Base-by-base conservation (phyloP, 495 filamentous ascomycete species). In the Hypoxylon lienhwacheense region DNA sequence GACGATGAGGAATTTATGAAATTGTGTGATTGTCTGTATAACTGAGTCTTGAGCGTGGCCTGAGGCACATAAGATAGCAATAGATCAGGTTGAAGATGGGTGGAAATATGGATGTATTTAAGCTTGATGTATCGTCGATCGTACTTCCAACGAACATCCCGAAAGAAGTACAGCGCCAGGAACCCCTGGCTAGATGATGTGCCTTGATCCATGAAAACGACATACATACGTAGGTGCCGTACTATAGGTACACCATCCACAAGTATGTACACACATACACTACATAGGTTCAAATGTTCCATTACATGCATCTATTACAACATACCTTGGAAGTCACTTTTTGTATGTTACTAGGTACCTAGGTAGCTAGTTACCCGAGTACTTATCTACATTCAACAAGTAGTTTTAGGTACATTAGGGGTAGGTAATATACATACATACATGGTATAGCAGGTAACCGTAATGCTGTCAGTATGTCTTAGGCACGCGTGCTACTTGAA, bases 201-300 rank as follows among this genome's bases (percentile, higher is more conserved):
- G 57, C 57, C 57, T 61, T 51, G 57, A 55, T 52, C 52, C 51
- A 52, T 47, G 37, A 35, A 61, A 52, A 55, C 51, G 46, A 55
- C 57, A 6, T 37, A 37, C 11, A 40, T n/a, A 37, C 21, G 21
- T 37, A 19, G 21, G 24, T 20, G 33, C 17, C 5, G 24, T 26
- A 26, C 5, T n/a, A n/a, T n/a, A n/a, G n/a, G n/a, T n/a, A n/a
- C n/a, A n/a, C n/a, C n/a, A n/a, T n/a, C n/a, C n/a, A n/a, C n/a
- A n/a, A n/a, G n/a, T n/a, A n/a, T n/a, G n/a, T n/a, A n/a, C n/a
- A n/a, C n/a, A n/a, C n/a, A n/a, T n/a, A n/a, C n/a, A n/a, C n/a
- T n/a, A n/a, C n/a, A n/a, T n/a, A n/a, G n/a, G n/a, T n/a, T n/a
- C n/a, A n/a, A n/a, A n/a, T n/a, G n/a, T n/a, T n/a, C n/a, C n/a